Evolutionary conservation across 2,329 filamentous ascomycete genomes (phyloP).

Genomic region (Phyllosticta citrichinensis): DNA sequence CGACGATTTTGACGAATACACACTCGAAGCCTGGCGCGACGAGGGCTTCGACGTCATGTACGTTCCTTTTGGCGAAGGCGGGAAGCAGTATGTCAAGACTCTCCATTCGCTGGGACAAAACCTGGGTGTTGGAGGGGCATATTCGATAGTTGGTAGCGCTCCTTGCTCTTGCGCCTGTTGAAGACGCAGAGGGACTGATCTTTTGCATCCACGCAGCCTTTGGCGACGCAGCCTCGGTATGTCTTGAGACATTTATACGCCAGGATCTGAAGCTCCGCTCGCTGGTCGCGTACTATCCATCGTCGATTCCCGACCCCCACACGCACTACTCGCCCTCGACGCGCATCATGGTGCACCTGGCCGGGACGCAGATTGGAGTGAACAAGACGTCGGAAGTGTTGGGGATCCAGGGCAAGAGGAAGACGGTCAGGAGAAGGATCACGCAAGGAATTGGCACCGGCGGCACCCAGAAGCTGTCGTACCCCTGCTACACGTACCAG

Average conservation of each 20-base stretch:
- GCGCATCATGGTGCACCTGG: constrained; percentile 48
- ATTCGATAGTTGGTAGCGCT: constrained; percentile 49
- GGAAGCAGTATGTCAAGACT: constrained; percentile 35
- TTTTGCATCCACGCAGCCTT: constrained; percentile 35
- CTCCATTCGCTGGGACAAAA: constrained; percentile 43
- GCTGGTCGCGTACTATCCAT: constrained; percentile 54
- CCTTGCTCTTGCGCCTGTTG: not conserved
- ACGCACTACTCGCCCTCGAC: constrained; percentile 34
- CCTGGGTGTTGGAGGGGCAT: constrained; percentile 49
- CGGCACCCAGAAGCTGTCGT: constrained; percentile 33
- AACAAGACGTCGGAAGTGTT: constrained; percentile 40
- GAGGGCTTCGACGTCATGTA: constrained; percentile 53
- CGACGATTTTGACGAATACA: constrained; percentile 46
- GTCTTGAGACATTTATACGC: constrained; percentile 48
- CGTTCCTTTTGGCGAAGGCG: constrained; percentile 42
- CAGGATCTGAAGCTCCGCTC: constrained; percentile 42
- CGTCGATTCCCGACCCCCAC: constrained; percentile 43
- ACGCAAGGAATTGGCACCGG: constrained; percentile 43
- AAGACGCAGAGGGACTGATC: not conserved
- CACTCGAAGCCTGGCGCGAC: constrained; percentile 44
- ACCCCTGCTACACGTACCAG: constrained; percentile 45
- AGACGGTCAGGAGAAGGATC: constrained; percentile 38
- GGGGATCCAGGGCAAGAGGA: constrained; percentile 43
- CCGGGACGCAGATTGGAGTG: constrained; percentile 40
- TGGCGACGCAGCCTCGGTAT: constrained; percentile 50